These are phyloP conservation scores for Urochloa ruziziensis DNA, from an alignment of 176 grass and related monocot genomes.

Conservation along the genomic window DNA sequence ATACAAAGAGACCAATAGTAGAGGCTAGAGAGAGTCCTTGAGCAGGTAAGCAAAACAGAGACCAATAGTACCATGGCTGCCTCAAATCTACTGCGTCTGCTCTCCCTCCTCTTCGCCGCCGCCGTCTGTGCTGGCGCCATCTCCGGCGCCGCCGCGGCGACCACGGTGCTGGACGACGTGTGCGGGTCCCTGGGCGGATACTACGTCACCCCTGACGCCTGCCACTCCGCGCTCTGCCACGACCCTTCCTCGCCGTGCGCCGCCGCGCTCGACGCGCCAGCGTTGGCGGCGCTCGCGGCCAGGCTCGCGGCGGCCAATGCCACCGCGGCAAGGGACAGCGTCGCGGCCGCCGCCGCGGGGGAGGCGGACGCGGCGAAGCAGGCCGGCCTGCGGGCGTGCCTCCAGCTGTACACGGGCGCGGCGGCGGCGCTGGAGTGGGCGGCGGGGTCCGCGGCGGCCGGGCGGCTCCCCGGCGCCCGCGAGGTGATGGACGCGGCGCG, in stretches of 20 bases:
- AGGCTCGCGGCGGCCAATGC: constrained; percentile 25
- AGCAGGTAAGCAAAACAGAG: neutral
- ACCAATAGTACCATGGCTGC: neutral
- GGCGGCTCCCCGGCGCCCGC: no score
- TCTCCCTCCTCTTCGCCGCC: neutral
- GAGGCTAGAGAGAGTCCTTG: no score
- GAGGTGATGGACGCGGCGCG: no score
- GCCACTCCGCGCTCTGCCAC: constrained; percentile 32
- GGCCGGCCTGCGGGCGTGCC: neutral
- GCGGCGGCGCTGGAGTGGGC: no score
- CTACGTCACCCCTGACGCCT: constrained; percentile 43
- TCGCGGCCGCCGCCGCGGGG: neutral
- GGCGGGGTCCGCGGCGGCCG: no score
- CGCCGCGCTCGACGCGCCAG: neutral
- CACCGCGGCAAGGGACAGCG: constrained; percentile 10
- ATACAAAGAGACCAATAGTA: neutral
- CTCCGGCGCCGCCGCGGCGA: neutral
- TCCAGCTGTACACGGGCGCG: no score
- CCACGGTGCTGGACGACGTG: constrained; percentile 2
- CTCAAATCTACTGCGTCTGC: neutral
- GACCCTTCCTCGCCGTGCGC: constrained; percentile 17
- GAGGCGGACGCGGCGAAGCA: neutral
- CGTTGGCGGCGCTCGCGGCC: constrained; percentile 31
- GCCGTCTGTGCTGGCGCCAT: no score
- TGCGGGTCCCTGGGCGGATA: constrained; percentile 27